Evolutionary conservation across 169 alveolate genomes (phyloP).

Genomic region (Eimeria zaria): DNA sequence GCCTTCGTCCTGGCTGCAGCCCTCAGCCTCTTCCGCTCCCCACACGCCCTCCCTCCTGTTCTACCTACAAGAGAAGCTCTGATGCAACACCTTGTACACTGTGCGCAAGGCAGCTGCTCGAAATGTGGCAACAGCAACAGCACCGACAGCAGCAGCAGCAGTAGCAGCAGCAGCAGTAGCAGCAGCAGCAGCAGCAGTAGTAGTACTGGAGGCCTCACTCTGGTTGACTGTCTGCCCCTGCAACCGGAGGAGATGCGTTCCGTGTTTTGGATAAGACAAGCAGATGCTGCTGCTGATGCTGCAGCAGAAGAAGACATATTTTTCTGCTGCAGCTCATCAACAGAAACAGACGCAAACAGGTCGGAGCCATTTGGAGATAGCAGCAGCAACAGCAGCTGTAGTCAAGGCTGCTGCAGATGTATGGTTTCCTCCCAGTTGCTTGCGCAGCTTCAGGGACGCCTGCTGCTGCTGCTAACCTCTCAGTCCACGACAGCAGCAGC

Average conservation of each 20-base stretch:
- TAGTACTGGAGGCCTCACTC: slow-evolving; percentile 11
- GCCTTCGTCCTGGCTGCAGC: slow-evolving; percentile 80
- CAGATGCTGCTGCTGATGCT: slow-evolving; percentile 46
- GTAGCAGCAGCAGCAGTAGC: slow-evolving; percentile 54
- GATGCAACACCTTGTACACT: slow-evolving; percentile 40
- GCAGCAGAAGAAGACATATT: slow-evolving; percentile 14
- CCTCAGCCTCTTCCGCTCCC: slow-evolving; percentile 40
- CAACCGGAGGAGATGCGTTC: slow-evolving; percentile 73
- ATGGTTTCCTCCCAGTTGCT: slow-evolving; percentile 58
- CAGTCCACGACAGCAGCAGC: slow-evolving; percentile 77
- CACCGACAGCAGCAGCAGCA: slow-evolving; percentile 19
- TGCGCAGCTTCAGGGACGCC: slow-evolving; percentile 57
- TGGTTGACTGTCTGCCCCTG: slow-evolving; percentile 78
- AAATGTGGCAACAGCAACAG: slow-evolving; percentile 28
- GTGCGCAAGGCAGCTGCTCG: slow-evolving; percentile 49
- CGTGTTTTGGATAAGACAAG: slow-evolving; percentile 59
- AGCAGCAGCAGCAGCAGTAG: slow-evolving; percentile 16
- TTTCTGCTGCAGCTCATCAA: slow-evolving; percentile 25
- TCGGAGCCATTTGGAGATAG: background rate
- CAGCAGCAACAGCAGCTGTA: slow-evolving; percentile 20
- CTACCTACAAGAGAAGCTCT: slow-evolving; percentile 20
- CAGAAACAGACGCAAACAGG: background rate
- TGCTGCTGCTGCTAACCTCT: slow-evolving; percentile 75
- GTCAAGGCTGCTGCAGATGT: slow-evolving; percentile 48
- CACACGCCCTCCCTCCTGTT: background rate